Percentiles rank a stretch among this genome's conserved stretches.
These are phyloP conservation scores for Moniliella sp. DNA, from an alignment of 1,284 basidiomycete species.

Conservation along the genomic window DNA sequence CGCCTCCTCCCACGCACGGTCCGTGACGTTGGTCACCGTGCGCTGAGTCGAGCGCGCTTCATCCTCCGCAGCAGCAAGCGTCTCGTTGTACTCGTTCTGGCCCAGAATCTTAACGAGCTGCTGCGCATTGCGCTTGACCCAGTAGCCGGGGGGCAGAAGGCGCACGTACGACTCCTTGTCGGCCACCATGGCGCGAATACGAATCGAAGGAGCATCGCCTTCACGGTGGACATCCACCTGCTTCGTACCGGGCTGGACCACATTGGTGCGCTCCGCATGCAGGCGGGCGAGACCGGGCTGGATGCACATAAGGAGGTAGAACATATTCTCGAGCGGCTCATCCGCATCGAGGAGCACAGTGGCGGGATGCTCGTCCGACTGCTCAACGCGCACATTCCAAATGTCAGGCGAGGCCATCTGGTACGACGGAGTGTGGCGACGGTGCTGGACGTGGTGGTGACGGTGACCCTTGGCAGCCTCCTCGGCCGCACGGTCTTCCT, in stretches of 20 bases:
- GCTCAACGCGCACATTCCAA: conserved; percentile 19
- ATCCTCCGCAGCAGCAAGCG: conserved; percentile 15
- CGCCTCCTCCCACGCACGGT: conserved; percentile 23
- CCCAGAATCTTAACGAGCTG: conserved; percentile 17
- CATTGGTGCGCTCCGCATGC: conserved; percentile 19
- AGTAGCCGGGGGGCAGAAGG: conserved; percentile 19
- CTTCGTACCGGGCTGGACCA: conserved; percentile 22
- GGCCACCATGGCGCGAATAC: conserved; percentile 21
- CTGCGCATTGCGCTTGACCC: conserved; percentile 24
- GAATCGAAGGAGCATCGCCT: conserved; percentile 15
- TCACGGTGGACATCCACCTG: conserved; percentile 18
- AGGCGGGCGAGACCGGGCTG: conserved; percentile 19
- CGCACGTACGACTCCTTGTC: conserved; percentile 19
- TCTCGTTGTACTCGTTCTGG: conserved; percentile 18
- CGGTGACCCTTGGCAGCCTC: no score
- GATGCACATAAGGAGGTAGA: conserved; percentile 24
- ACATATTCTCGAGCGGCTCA: conserved; percentile 20
- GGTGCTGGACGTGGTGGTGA: no score
- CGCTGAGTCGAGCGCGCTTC: conserved; percentile 9
- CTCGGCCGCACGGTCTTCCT: conserved; percentile 16
- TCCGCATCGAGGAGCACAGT: conserved; percentile 20
- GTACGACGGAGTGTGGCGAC: conserved; percentile 11
- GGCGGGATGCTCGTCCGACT: conserved; percentile 12
- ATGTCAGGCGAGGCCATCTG: conserved; percentile 18
- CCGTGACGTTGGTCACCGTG: conserved; percentile 19